Evolutionary conservation across 2,329 filamentous ascomycete species (phyloP).

Genomic region (Calonectria multiphialidica): DNA sequence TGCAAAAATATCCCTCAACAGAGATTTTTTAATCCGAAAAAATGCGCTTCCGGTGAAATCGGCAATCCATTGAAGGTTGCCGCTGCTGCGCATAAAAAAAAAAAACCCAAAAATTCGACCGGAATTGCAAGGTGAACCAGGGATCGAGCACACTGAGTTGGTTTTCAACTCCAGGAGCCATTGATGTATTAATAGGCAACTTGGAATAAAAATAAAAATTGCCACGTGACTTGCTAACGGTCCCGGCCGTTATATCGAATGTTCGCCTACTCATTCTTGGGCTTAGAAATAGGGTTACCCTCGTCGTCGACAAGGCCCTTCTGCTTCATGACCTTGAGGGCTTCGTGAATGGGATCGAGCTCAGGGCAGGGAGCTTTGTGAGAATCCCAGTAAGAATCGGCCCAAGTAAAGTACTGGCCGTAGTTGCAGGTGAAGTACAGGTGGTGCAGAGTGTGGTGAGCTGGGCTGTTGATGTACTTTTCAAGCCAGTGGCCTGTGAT

Average conservation of each 20-base stretch:
- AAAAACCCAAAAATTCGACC: neutral
- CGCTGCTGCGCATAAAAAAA: no score
- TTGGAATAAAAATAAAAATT: neutral
- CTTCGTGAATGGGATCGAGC: constrained; percentile 58
- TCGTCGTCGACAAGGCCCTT: constrained; percentile 59
- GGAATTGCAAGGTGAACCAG: neutral
- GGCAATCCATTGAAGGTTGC: neutral
- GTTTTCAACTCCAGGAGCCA: neutral
- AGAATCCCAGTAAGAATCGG: constrained; percentile 58
- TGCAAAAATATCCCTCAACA: neutral
- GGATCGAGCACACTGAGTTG: neutral
- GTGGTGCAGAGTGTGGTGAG: constrained; percentile 62
- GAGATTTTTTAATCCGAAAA: neutral
- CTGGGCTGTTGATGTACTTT: constrained; percentile 61
- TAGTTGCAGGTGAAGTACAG: constrained; percentile 64
- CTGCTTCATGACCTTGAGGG: constrained; percentile 56
- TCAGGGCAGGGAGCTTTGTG: constrained; percentile 57
- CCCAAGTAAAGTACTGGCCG: constrained; percentile 63
- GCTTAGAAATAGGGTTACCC: constrained; percentile 52
- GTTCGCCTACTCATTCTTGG: constrained; percentile 41
- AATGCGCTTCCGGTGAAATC: neutral
- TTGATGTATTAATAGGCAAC: neutral
- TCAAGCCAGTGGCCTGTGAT: constrained; percentile 60
- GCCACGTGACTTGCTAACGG: neutral
- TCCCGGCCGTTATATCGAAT: neutral